Percentiles rank a stretch among this genome's conserved stretches.
Evolutionary conservation across 1,284 basidiomycete species (phyloP).

Genomic region (Austropuccinia psidii): DNA sequence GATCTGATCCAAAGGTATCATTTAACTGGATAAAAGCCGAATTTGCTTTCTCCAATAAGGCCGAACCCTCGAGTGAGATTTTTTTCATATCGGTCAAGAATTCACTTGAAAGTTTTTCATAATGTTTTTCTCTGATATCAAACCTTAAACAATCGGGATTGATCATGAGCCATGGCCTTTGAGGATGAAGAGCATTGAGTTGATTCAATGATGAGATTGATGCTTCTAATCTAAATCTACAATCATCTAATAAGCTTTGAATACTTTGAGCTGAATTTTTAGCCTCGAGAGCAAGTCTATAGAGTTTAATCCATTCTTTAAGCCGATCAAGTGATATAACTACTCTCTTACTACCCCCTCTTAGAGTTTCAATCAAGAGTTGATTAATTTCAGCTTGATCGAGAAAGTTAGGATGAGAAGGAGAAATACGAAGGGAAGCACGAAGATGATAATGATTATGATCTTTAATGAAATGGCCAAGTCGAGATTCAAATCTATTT

Average conservation of each 20-base stretch:
- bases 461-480: slow-evolving; percentile 6
- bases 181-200: not conserved
- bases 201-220: not conserved
- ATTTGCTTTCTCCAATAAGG: not conserved
- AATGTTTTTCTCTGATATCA: not conserved
- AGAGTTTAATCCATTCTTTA: not conserved
- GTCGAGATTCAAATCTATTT: not conserved
- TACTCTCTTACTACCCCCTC: not conserved
- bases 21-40: slow-evolving; percentile 2
- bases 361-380: not conserved
- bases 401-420: slow-evolving; percentile 17
- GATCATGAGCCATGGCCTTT: slow-evolving; percentile 4
- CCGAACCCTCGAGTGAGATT: not conserved
- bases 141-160: not conserved
- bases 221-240: not conserved
- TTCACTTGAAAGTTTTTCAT: not conserved
- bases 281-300: slow-evolving; percentile 7
- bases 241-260: not conserved
- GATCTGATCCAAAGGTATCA: slow-evolving; percentile 5
- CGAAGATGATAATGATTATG: not conserved
- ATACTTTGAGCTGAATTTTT: not conserved
- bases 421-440: slow-evolving; percentile 7
- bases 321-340: slow-evolving; percentile 4
- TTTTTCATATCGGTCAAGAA: slow-evolving; percentile 6
- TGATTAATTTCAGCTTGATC: slow-evolving; percentile 15